phyloP scores from a whole-genome alignment of 495 filamentous ascomycete species.

The Xylaria bambusicola region DNA sequence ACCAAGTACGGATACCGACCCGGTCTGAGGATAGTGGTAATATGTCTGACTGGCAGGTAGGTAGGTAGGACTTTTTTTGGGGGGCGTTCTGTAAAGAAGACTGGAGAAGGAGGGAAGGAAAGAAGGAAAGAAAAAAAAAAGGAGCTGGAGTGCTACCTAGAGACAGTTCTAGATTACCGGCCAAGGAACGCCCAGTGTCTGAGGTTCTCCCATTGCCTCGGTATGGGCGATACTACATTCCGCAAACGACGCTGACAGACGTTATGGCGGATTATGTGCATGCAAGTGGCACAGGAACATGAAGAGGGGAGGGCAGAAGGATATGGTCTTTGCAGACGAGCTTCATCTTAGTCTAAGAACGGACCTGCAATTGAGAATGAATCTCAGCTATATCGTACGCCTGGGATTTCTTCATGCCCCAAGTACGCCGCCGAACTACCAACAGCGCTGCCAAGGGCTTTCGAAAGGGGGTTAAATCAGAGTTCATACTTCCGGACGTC shows the following conservation, averaged over 20 bases:
- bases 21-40: constrained; percentile 1
- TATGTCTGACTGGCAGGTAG: too few relatives aligned
- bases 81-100: too few relatives aligned
- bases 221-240: constrained; percentile 1
- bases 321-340: neutral
- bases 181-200: neutral
- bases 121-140: neutral
- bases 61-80: neutral
- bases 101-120: too few relatives aligned
- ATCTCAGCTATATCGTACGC: too few relatives aligned
- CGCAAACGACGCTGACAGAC: too few relatives aligned
- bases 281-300: neutral
- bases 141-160: neutral
- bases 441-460: too few relatives aligned
- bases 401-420: too few relatives aligned
- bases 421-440: too few relatives aligned
- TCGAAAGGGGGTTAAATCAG: too few relatives aligned
- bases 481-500: too few relatives aligned
- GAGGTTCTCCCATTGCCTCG: neutral
- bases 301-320: neutral
- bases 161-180: neutral
- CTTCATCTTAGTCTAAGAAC: too few relatives aligned
- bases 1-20: neutral
- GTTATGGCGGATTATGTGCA: neutral
- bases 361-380: too few relatives aligned